Evolutionary conservation across 306 rosid species (phyloP), one percentile per base, ranked within the genome.

Genomic region (Vachellia collinsii): DNA sequence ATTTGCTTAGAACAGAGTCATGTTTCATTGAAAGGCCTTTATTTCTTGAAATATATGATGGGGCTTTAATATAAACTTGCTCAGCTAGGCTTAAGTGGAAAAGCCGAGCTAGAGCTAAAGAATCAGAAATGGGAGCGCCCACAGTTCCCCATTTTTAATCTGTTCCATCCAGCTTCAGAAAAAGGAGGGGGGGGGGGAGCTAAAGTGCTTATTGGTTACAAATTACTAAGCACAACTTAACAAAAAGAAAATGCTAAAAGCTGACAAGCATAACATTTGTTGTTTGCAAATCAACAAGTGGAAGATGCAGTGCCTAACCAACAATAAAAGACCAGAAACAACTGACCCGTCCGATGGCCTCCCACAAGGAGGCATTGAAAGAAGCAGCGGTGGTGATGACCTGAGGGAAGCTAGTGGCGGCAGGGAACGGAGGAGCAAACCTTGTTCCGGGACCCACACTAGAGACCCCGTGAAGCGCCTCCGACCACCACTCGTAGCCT

Each of bases 401-500:
- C 61, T 94, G 98, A 73, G 98, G 98, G 83, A 94, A 94, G 77
- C 94, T 91, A 22, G 97, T 94, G 43, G 98, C 95, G 0, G 64
- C 94, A 36, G 98, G 97, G 61, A 92, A 92, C 8, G 41, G 66
- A 11, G 86, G 84, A 17, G 85, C 87, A 51, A 94, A 94, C 82
- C 73, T 88, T 5, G 94, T 90, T 0, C 97, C 98, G 1, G 97
- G 98, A 0, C 98, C 98, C 59, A 88, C 95, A 88, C 92, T 91
- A 8, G 97, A 94, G 42, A 94, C 94, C 0, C 98, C 98, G 37
- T 94, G 98, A 64, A 94, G 97, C 25, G 94, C 98, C 86, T 94
- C 98, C n/a, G 97, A 92, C 98, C 98, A 94, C 98, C 98, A 94
- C 71, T 92, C 98, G 10, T 94, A 94, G 4, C 93, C 91, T 79